Conservation (phyloP, 129 eudicot species). For the Saussurea involucrata region DNA sequence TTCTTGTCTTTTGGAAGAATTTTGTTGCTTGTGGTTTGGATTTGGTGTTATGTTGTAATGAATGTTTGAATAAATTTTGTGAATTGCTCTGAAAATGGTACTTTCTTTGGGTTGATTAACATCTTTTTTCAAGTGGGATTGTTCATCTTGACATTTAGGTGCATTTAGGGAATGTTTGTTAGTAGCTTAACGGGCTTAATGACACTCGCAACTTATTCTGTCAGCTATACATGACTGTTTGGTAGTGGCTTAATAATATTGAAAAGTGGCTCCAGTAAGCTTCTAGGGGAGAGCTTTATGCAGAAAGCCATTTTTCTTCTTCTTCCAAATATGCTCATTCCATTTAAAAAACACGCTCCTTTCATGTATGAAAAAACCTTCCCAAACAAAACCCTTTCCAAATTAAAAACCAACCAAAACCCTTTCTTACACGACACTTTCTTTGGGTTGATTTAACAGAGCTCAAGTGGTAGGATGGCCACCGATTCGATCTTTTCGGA, state of each 20-base stretch:
- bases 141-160: not conserved
- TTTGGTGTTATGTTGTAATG: not conserved
- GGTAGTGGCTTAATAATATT: no score
- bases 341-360: no score
- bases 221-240: no score
- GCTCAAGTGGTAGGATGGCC: slow-evolving; percentile 99
- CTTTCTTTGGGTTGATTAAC: slow-evolving; percentile 4
- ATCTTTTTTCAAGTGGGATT: slow-evolving; percentile 2
- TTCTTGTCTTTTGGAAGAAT: not conserved
- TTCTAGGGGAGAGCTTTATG: no score
- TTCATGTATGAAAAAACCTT: no score
- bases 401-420: no score
- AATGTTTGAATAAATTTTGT: not conserved
- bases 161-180: not conserved
- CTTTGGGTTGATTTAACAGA: slow-evolving; percentile 34
- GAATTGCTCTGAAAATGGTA: not conserved
- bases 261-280: no score
- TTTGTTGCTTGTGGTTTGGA: not conserved
- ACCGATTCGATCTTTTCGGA: slow-evolving; percentile 85
- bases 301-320: no score
- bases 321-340: no score
- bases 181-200: no score
- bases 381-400: no score
- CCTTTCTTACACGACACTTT: slow-evolving; percentile 6
- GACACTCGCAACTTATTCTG: no score